Base-by-base conservation (phyloP, 805 yeast genomes). In the Cyberlindnera mycetangii region DNA sequence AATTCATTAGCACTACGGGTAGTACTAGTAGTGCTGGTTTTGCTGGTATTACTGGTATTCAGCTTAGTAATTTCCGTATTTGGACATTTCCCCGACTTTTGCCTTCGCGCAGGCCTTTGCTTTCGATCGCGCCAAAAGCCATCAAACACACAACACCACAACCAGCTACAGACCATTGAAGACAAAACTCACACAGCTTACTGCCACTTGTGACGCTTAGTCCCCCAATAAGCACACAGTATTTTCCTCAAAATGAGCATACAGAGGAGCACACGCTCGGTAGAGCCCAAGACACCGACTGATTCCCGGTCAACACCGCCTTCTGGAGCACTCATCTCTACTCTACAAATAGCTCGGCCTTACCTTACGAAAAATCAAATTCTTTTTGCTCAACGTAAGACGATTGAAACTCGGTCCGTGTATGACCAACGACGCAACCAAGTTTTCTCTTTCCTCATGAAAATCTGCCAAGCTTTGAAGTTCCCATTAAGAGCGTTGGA, bases 401-500 rank as follows among this genome's bases (percentile, higher is more conserved):
- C 82, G n/a, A 74, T 82, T 17, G 67, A 73, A 4, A 82, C 77
- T 39, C 60, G 66, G 22, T 67, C 73, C 37, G 67, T 72, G 22
- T 78, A 76, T 49, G 71, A 71, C 44, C 79, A 75, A 51, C 69
- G 77, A 41, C 77, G 76, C 46, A 70, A 72, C 36, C 76, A 77
- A 42, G 71, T 81, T 2, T 72, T 79, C 45, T 76, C 73, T 44
- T 77, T 78, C 51, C 56, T 82, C 25, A 72, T 76, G 49, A 78
- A 75, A 47, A 60, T 83, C 4, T 71, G 80, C 22, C 70, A 71
- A 22, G 62, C 66, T 2, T 62, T 85, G 56, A 81, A 80, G 56
- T 76, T 84, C 48, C 96, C 96, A 0, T 66, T 84, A 17, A 70
- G 82, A 39, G 81, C 87, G 2, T 65, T 89, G 37, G 83, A 82